Conservation (phyloP, 805 yeast species). For the Ogataea parapolymorpha region DNA sequence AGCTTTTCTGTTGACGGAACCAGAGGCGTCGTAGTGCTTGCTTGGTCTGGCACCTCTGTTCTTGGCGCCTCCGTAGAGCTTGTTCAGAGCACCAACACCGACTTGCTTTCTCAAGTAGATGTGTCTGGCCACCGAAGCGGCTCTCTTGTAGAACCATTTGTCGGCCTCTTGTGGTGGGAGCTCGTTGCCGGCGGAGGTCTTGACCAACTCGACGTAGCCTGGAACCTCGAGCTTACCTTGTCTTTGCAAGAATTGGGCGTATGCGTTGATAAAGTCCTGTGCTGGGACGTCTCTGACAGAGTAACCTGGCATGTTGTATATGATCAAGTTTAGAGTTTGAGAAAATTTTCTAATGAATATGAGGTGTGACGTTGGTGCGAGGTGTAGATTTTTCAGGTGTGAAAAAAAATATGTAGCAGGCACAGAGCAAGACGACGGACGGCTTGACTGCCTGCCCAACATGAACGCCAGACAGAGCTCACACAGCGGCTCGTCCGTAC, state of each 20-base stretch:
- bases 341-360: slow-evolving; percentile 12
- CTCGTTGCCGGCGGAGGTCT: slow-evolving; percentile 98
- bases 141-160: slow-evolving; percentile 99
- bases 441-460: no score
- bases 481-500: no score
- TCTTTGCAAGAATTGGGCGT: slow-evolving; percentile 99
- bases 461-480: no score
- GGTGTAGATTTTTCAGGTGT: slow-evolving; percentile 7
- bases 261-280: slow-evolving; percentile 98
- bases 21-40: slow-evolving; percentile 98
- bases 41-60: slow-evolving; percentile 99
- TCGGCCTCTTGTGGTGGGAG: slow-evolving; percentile 99
- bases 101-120: slow-evolving; percentile 98
- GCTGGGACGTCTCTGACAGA: slow-evolving; percentile 99
- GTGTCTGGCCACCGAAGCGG: slow-evolving; percentile 99
- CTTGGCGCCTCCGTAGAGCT: slow-evolving; percentile 97
- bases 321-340: slow-evolving; percentile 13
- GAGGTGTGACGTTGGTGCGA: slow-evolving; percentile 7
- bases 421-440: no score
- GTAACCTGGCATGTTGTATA: slow-evolving; percentile 88
- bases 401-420: no score
- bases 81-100: slow-evolving; percentile 99
- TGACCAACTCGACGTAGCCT: slow-evolving; percentile 99
- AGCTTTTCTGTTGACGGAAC: slow-evolving; percentile 98
- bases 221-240: slow-evolving; percentile 99